phyloP scores from a whole-genome alignment of 495 filamentous ascomycete species.

The Hypoxylon fragiforme region DNA sequence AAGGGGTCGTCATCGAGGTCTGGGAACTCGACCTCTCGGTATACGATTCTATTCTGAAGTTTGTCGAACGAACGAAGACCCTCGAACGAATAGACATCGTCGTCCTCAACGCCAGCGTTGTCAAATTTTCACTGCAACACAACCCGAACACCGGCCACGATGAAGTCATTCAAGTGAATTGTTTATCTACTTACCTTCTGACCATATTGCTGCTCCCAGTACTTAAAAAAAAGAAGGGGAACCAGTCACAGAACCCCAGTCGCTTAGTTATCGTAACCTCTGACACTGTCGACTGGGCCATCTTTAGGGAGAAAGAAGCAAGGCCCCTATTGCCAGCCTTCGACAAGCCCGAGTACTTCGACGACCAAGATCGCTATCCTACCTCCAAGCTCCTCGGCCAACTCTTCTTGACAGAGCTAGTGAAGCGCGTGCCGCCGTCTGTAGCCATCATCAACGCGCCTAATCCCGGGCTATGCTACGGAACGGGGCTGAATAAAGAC shows the following conservation, averaged over 20 bases:
- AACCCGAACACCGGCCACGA: conserved; percentile 40
- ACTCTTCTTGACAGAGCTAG: conserved; percentile 45
- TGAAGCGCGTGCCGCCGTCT: conserved; percentile 23
- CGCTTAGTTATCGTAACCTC: conserved; percentile 42
- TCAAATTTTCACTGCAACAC: background rate
- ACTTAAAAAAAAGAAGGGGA: conserved; percentile 42
- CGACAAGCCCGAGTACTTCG: conserved; percentile 32
- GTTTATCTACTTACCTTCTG: conserved; percentile 45
- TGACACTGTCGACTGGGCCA: conserved; percentile 32
- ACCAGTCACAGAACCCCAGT: conserved; percentile 27
- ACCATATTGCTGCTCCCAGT: conserved; percentile 44
- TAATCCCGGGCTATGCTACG: conserved; percentile 28
- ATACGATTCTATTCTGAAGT: conserved; percentile 43
- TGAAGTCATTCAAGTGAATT: conserved; percentile 45
- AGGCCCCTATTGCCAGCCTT: conserved; percentile 42
- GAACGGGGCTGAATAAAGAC: conserved; percentile 29
- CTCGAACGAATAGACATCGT: conserved; percentile 46
- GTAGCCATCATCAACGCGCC: conserved; percentile 12
- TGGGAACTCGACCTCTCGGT: conserved; percentile 53
- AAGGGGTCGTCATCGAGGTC: conserved; percentile 41
- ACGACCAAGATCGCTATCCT: conserved; percentile 31
- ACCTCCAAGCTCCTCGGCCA: conserved; percentile 46
- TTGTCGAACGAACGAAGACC: conserved; percentile 39
- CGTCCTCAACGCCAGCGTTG: conserved; percentile 51
- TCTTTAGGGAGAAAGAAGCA: conserved; percentile 37